Percentiles rank a stretch among this genome's conserved stretches.
Conservation (phyloP, 805 yeast species). For the Jamesozyma spencerorum region DNA sequence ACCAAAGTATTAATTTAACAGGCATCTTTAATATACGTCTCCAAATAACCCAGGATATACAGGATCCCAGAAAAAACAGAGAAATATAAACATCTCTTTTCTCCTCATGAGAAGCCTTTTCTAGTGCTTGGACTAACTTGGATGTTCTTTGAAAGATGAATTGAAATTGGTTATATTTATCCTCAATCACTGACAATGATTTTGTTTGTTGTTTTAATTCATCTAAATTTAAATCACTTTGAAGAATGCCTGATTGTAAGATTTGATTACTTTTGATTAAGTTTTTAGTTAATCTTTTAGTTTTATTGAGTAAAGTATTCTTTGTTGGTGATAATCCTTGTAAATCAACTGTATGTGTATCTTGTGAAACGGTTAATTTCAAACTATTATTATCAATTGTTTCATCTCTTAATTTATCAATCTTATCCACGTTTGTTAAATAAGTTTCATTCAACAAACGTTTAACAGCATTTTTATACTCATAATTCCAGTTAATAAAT, state of each 20-base stretch:
- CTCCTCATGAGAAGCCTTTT: conserved; percentile 27
- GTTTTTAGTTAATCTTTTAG: conserved; percentile 25
- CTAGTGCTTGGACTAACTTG: conserved; percentile 24
- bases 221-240: conserved; percentile 29
- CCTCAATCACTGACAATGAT: conserved; percentile 22
- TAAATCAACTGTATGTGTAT: conserved; percentile 1
- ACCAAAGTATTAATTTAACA: conserved; percentile 24
- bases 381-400: conserved; percentile 9
- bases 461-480: conserved; percentile 9
- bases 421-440: conserved; percentile 4
- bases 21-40: conserved; percentile 29
- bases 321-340: conserved; percentile 14
- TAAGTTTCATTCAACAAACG: conserved; percentile 3
- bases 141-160: conserved; percentile 23
- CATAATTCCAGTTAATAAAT: conserved; percentile 17
- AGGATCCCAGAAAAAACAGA: conserved; percentile 20
- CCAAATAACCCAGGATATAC: conserved; percentile 30
- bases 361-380: neutral
- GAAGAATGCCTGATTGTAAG: conserved; percentile 27
- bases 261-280: conserved; percentile 27
- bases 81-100: conserved; percentile 28
- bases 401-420: conserved; percentile 15
- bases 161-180: conserved; percentile 26
- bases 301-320: conserved; percentile 22
- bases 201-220: conserved; percentile 27